Base-by-base conservation (phyloP, 108 stramenopile genomes). In the Conticribra guillardii region DNA sequence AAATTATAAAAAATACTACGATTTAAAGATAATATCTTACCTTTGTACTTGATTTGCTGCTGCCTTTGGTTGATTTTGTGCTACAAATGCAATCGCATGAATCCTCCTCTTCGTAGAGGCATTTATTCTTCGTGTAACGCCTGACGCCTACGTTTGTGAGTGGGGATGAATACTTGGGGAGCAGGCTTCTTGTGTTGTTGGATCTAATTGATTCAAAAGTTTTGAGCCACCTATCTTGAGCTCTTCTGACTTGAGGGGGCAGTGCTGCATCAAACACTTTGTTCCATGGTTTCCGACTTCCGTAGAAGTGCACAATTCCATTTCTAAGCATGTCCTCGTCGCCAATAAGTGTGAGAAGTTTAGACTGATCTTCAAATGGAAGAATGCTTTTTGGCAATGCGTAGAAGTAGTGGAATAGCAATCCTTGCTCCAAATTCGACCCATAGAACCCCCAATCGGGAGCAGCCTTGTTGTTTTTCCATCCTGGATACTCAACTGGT, bases 281-380 rank as follows among this genome's bases (percentile, higher is more conserved):
- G 15, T 33, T 34, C 64, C 64, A 65, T 26, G 64, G 64, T n/a
- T 65, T 65, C 31, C 64, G 49, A 15, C 19, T 24, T 22, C 64
- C 64, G 19, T 65, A 65, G 31, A 65, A 65, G 64, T 65, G 64
- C 5, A 48, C 47, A 9, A 65, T 1, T n/a, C 64, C 64, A 65
- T 50, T 28, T 31, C 37, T 2, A 18, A 28, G 51, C 19, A 65
- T 27, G 29, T 65, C 64, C 31, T 52, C 5, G 32, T 65, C 64
- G 14, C 51, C 31, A 3, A 65, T 8, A 24, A 65, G 64, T 33
- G 18, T 52, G 31, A 65, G 31, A 1, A 65, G 64, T 2, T 65
- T 50, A 28, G 16, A 48, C 16, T 65, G 33, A 34, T 52, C 33
- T 1, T 17, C 24, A 0, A 30, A 33, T 51, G 30, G 24, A 34